These are phyloP conservation scores for Teratosphaeria zuluensis DNA, from an alignment of 2,329 filamentous ascomycete species.

Conservation along the genomic window DNA sequence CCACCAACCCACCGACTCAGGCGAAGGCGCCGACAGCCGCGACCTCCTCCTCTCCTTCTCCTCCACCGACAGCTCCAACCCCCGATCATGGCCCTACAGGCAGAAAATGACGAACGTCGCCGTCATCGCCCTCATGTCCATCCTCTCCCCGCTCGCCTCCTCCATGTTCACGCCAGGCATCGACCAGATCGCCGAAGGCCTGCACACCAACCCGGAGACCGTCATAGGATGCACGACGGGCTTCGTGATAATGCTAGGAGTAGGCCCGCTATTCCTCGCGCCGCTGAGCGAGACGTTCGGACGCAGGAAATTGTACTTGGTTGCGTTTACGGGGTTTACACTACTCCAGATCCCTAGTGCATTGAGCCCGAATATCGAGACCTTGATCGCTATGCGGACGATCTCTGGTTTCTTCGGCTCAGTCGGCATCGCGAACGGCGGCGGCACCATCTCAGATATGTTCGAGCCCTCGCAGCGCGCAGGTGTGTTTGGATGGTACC, in stretches of 20 bases:
- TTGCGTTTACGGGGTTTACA: slow-evolving; percentile 36
- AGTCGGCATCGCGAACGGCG: slow-evolving; percentile 42
- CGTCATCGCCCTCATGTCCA: slow-evolving; percentile 42
- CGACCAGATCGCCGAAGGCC: slow-evolving; percentile 38
- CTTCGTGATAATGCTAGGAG: slow-evolving; percentile 41
- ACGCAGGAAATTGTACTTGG: slow-evolving; percentile 34
- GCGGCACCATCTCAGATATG: slow-evolving; percentile 44
- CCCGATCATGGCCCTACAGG: slow-evolving; percentile 35
- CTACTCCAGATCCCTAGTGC: slow-evolving; percentile 40
- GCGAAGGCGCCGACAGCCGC: slow-evolving; percentile 25
- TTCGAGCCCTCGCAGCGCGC: slow-evolving; percentile 38
- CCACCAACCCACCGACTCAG: slow-evolving; percentile 19
- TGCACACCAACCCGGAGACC: slow-evolving; percentile 31
- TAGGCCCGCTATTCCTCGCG: slow-evolving; percentile 38
- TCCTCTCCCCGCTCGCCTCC: slow-evolving; percentile 38
- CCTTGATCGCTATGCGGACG: slow-evolving; percentile 36
- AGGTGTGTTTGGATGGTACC: slow-evolving; percentile 38
- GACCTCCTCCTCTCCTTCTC: slow-evolving; percentile 23
- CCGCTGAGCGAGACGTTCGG: slow-evolving; percentile 41
- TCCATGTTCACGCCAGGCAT: slow-evolving; percentile 46
- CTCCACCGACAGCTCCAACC: slow-evolving; percentile 34
- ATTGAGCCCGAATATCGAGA: slow-evolving; percentile 37
- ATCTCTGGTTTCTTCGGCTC: slow-evolving; percentile 42
- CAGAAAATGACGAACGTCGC: slow-evolving; percentile 41
- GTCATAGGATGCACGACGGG: slow-evolving; percentile 43